phyloP scores from a whole-genome alignment of 108 stramenopile genomes.

The Craspedostauros australis region DNA sequence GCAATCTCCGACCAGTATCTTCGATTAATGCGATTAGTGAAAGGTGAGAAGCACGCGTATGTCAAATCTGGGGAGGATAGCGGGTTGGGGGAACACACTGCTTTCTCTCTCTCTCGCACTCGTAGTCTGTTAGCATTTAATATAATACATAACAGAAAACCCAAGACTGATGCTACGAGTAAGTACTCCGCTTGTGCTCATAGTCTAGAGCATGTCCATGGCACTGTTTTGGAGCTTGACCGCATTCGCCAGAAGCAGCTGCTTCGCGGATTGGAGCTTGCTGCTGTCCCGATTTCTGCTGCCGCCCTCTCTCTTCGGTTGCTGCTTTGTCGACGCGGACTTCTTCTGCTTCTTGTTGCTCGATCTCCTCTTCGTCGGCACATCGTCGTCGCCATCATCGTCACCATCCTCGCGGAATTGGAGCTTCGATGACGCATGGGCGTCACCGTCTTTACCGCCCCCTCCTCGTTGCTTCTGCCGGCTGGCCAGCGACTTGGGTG shows the following conservation, averaged over 20 bases:
- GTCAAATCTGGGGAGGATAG: too few relatives aligned
- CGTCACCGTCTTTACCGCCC: constrained; percentile 13
- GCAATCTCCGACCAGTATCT: too few relatives aligned
- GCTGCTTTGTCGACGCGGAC: constrained; percentile 4
- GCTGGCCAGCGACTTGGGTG: constrained; percentile 57
- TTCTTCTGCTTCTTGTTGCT: not conserved
- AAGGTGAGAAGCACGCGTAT: too few relatives aligned
- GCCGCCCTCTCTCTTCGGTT: constrained; percentile 6
- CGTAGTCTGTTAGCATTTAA: too few relatives aligned
- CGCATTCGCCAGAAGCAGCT: constrained; percentile 30
- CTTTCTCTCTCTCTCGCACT: too few relatives aligned
- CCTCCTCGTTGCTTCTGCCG: constrained; percentile 24
- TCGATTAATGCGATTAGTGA: too few relatives aligned
- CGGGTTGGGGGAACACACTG: too few relatives aligned
- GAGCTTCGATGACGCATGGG: constrained; percentile 20
- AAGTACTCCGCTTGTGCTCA: too few relatives aligned
- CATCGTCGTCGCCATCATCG: not conserved
- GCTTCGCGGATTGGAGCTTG: constrained; percentile 10
- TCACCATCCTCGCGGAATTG: constrained; percentile 15
- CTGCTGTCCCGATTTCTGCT: constrained; percentile 7
- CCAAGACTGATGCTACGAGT: too few relatives aligned
- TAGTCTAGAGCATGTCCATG: constrained; percentile 28
- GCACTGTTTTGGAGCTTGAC: constrained; percentile 33
- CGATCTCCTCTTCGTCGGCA: not conserved
- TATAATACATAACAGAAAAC: too few relatives aligned